Percentiles rank a stretch among this genome's conserved stretches.
Evolutionary conservation across 164 flowering plant genomes (phyloP).

Genomic region (Liquidambar formosana): DNA sequence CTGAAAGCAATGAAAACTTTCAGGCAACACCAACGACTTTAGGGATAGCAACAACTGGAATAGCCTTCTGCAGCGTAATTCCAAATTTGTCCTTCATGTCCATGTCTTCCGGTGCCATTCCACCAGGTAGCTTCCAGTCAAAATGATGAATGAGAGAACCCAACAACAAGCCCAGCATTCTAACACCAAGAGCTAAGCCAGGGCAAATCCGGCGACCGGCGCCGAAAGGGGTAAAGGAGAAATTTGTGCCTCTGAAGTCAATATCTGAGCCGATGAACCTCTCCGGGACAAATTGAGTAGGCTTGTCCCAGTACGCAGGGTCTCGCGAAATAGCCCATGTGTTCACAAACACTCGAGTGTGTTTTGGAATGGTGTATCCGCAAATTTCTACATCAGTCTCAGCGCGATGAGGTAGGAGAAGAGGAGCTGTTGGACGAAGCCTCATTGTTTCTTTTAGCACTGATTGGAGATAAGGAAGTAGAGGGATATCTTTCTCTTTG

Average conservation of each 20-base stretch:
- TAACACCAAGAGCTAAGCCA: slow-evolving; percentile 16
- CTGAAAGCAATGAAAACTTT: no score
- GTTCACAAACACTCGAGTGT: slow-evolving; percentile 8
- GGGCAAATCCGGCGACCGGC: slow-evolving; percentile 27
- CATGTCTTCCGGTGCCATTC: slow-evolving; percentile 22
- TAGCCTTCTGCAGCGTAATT: slow-evolving; percentile 1
- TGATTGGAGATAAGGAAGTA: slow-evolving; percentile 14
- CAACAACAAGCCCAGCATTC: slow-evolving; percentile 16
- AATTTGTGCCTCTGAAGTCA: slow-evolving; percentile 27
- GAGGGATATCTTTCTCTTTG: slow-evolving; percentile 25
- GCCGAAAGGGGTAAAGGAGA: slow-evolving; percentile 17
- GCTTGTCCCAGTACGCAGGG: neutral
- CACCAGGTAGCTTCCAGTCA: slow-evolving; percentile 28
- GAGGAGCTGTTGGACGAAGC: slow-evolving; percentile 12
- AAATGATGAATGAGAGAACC: slow-evolving; percentile 21
- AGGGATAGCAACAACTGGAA: slow-evolving; percentile 20
- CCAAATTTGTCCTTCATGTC: slow-evolving; percentile 19
- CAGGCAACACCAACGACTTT: neutral
- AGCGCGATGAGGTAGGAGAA: slow-evolving; percentile 7
- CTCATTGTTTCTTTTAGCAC: slow-evolving; percentile 16
- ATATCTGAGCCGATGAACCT: slow-evolving; percentile 23
- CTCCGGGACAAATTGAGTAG: slow-evolving; percentile 25
- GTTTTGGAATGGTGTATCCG: slow-evolving; percentile 9
- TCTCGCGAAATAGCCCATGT: slow-evolving; percentile 13
- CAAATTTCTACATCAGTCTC: neutral